A percentile compares a stretch with the other conserved stretches of the same genome.
These are phyloP conservation scores for Nidularia sp. DNA, from an alignment of 768 basidiomycete genomes.

Conservation along the genomic window DNA sequence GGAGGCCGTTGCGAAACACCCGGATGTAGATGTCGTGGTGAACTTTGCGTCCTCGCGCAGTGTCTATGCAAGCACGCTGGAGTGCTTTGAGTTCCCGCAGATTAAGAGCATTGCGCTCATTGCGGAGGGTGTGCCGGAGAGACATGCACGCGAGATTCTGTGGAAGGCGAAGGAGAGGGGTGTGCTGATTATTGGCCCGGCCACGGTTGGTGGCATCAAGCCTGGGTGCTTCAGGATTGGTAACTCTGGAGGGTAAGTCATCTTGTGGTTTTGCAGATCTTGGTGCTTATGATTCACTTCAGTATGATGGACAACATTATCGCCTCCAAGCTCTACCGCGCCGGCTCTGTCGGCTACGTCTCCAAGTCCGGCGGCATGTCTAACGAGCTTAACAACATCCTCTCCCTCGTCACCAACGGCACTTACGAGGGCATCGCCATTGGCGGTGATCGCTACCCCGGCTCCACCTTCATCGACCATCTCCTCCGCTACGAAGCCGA, in stretches of 20 bases:
- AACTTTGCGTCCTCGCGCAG: constrained; percentile 96
- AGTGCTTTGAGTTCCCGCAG: constrained; percentile 67
- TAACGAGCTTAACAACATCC: constrained; percentile 99
- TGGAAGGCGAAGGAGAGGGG: constrained; percentile 81
- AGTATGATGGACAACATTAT: constrained; percentile 99
- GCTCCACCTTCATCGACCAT: constrained; percentile 98
- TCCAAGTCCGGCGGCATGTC: constrained; percentile 99
- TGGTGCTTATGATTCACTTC: constrained; percentile 5
- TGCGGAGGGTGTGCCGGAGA: constrained; percentile 98
- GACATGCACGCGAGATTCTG: constrained; percentile 94
- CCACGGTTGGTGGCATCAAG: constrained; percentile 99
- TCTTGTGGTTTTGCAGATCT: background rate
- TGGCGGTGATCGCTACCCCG: constrained; percentile 98
- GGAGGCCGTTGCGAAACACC: constrained; percentile 92
- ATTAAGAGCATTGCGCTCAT: constrained; percentile 80
- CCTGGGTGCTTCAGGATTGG: constrained; percentile 99
- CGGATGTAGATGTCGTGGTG: constrained; percentile 95
- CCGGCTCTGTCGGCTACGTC: constrained; percentile 97
- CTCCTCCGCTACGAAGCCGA: constrained; percentile 96
- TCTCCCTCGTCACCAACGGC: constrained; percentile 93
- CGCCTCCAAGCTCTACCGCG: constrained; percentile 95
- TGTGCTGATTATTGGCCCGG: constrained; percentile 91
- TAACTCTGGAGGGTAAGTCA: constrained; percentile 89
- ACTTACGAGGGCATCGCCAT: constrained; percentile 99
- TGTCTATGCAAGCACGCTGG: constrained; percentile 92